These are phyloP conservation scores for Isoetes engelmannii DNA, from an alignment of 83 land plant species.

Conservation along the genomic window DNA sequence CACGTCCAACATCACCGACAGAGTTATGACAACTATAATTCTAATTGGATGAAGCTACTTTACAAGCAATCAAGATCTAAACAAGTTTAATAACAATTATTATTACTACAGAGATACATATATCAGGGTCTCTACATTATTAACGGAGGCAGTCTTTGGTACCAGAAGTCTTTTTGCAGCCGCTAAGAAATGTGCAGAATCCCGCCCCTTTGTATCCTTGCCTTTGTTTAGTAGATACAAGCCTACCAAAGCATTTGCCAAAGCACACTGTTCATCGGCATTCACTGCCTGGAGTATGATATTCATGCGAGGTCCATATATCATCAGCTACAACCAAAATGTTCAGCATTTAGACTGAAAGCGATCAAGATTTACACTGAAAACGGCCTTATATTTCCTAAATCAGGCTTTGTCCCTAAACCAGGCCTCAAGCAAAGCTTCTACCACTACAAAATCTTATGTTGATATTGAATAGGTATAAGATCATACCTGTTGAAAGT, in stretches of 20 bases:
- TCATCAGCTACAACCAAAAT: constrained; percentile 19
- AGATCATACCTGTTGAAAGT: constrained; percentile 10
- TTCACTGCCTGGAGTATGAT: constrained; percentile 28
- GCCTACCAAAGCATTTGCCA: constrained; percentile 33
- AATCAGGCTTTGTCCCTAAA: background rate
- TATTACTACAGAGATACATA: constrained; percentile 8
- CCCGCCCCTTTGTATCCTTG: background rate
- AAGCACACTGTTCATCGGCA: constrained; percentile 28
- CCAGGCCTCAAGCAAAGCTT: background rate
- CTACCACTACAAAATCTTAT: background rate
- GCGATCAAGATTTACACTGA: background rate
- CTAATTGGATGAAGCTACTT: background rate
- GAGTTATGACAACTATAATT: too few species aligned
- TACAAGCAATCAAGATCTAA: background rate
- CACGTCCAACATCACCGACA: too few species aligned
- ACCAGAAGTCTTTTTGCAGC: constrained; percentile 27
- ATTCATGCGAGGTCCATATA: constrained; percentile 22
- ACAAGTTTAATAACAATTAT: background rate
- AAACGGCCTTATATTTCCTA: background rate
- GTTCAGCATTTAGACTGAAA: background rate
- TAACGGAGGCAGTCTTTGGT: background rate
- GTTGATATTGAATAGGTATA: background rate
- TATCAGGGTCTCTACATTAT: background rate
- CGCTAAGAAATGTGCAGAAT: constrained; percentile 1
- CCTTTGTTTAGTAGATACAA: background rate